A percentile compares a stretch with the other conserved stretches of the same genome.
Conservation (phyloP, 192 early-diverging fungal genomes). For the Thoreauomyces humboldtii region DNA sequence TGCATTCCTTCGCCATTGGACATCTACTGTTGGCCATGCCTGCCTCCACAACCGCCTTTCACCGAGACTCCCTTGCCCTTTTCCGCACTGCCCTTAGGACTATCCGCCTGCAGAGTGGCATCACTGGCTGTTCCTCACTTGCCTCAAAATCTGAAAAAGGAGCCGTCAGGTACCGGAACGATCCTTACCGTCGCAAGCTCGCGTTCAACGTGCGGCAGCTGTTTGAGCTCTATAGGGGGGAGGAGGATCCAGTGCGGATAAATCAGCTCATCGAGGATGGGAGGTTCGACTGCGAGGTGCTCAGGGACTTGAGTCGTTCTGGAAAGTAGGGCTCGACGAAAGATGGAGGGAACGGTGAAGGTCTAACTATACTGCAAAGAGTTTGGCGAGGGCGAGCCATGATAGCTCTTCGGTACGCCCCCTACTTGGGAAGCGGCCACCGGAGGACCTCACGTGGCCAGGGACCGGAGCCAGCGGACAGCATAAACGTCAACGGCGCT, state of each 20-base stretch:
- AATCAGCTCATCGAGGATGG: slow-evolving; percentile 10
- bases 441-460: no score
- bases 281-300: slow-evolving; percentile 6
- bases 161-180: not conserved
- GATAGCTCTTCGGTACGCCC: no score
- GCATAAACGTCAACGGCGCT: no score
- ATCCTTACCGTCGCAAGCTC: slow-evolving; percentile 16
- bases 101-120: not conserved
- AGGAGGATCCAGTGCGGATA: not conserved
- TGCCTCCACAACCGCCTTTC: not conserved
- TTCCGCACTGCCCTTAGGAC: slow-evolving; percentile 11
- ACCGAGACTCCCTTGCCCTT: slow-evolving; percentile 12
- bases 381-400: no score
- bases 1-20: no score
- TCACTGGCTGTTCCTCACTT: not conserved
- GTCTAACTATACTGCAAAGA: no score
- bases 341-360: no score
- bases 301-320: slow-evolving; percentile 3
- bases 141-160: not conserved
- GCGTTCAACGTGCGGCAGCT: slow-evolving; percentile 11
- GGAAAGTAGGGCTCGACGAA: no score
- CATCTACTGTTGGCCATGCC: no score
- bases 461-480: no score
- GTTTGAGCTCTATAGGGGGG: slow-evolving; percentile 17
- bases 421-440: no score